Conservation (phyloP, 164 flowering plant species). For the Magnolia kwangsiensis region DNA sequence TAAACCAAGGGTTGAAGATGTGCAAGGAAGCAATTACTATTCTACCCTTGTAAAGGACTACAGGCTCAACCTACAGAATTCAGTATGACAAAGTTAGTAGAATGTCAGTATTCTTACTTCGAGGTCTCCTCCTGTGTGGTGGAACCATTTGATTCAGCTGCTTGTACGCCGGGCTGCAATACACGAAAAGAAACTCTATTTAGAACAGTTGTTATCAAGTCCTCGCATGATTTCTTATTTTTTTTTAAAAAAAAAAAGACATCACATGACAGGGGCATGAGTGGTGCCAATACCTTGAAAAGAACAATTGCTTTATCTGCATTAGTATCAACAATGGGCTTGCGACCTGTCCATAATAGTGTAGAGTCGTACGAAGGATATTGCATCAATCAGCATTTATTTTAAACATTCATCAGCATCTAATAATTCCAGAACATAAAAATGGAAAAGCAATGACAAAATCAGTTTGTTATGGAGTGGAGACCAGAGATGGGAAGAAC, state of each 20-base stretch:
- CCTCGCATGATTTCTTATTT: not conserved
- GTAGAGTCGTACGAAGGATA: not conserved
- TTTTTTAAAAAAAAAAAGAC: too few relatives aligned
- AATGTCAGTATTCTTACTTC: conserved; percentile 42
- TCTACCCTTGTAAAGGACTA: not conserved
- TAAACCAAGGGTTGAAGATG: not conserved
- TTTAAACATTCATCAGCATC: not conserved
- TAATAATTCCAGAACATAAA: not conserved
- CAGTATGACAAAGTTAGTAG: not conserved
- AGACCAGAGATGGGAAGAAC: not conserved
- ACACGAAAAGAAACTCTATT: conserved; percentile 16
- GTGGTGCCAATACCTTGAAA: conserved; percentile 49
- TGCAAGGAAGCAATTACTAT: not conserved
- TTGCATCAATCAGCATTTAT: not conserved
- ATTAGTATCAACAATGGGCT: conserved; percentile 34
- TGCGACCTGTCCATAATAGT: conserved; percentile 49
- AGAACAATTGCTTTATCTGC: conserved; percentile 91
- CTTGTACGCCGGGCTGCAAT: conserved; percentile 61
- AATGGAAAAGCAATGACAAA: not conserved
- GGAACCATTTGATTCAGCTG: conserved; percentile 54
- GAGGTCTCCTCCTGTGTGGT: conserved; percentile 56
- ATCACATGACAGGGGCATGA: not conserved
- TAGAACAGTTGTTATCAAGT: not conserved
- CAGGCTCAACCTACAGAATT: not conserved
- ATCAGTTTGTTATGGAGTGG: not conserved